Evolutionary conservation across 805 yeast genomes (phyloP), one percentile per base, ranked within the genome.

Genomic region (Candida ficus): DNA sequence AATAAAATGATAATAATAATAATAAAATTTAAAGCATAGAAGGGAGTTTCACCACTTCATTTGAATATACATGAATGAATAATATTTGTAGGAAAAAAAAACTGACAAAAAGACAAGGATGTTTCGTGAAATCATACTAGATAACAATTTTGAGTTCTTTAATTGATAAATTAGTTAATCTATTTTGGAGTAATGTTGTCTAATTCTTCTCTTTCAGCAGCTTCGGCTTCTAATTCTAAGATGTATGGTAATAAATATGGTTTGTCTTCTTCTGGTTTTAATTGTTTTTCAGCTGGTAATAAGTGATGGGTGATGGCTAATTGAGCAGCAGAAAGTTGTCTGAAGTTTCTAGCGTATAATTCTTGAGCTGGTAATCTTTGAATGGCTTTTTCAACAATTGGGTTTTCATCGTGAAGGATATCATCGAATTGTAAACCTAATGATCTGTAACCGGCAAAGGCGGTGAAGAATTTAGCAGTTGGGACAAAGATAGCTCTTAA

Each of bases 151-250:
- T 6, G n/a, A 9, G 6, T 21, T 21, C 23, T 21, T 21, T 18
- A 29, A 29, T n/a, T 5, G 7, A 21, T 16, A 26, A 33, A 18
- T 14, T 14, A 27, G 9, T 29, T 18, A 19, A 26, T 29, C 21
- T 42, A 45, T 39, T 37, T 42, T 30, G 42, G 39, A 29, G 37
- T 41, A 53, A 87, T 72, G 75, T 86, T 83, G 75, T 93, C 95
- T 60, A 93, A 79, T 60, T 83, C 93, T 47, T 75, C 80, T 70
- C 83, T 88, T 74, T 93, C 99, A 49, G 75, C 72, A 37, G 80
- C 83, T 67, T 87, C 97, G 56, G 86, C 87, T 73, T 93, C 98
- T 47, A 91, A 95, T 73, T 93, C 97, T 60, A 90, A 76, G 47
- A 93, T 71, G 71, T 84, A 85, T 54, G 96, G 97, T 45, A 85